Evolutionary conservation across 768 basidiomycete species (phyloP), one percentile per base, ranked within the genome.

Genomic region (Cantharellus anzutake): DNA sequence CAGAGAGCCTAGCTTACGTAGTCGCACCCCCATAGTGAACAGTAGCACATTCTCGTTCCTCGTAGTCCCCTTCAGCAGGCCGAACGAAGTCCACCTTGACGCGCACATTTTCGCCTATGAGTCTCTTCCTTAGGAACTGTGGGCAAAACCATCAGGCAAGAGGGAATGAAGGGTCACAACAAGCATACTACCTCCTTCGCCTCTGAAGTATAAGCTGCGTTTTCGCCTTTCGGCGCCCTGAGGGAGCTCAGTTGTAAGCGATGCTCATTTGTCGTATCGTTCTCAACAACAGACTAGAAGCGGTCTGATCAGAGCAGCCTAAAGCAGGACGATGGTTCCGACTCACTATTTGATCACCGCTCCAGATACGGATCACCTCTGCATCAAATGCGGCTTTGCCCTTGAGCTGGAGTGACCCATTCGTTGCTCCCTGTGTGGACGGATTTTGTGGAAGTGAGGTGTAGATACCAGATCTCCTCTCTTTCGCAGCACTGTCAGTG

Each of bases 11-110:
- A 55, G 75, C 85, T 66, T 68, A 93, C 91, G 76, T 73, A 68
- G 82, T 84, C 64, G 86, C 84, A 41, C 78, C 80, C 7, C 90
- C 89, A 64, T 83, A 88, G 56, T 84, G 84, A 64, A 97, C 73
- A 2, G 93, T 94, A 1, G 82, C 90, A 66, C 87, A 91, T 70
- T 96, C 89, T 51, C 91, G 81, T 68, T 92, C 90, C 57, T 93
- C 93, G 64, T 79, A 97, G 61, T 94, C 92, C 48, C 93, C 94
- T 63, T 97, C 92, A 41, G 79, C 78, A 3, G 91, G 90, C 62
- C 91, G 85, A 63, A 93, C 68, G 65, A 96, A 98, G 71, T 99
- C 94, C 50, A 96, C 74, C 34, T 76, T 77, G n/a, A 85, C 79
- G 68, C 80, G 83, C 61, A 90, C 86, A 62, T 79, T 75, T 72